A percentile compares a stretch with the other conserved stretches of the same genome.
These are phyloP conservation scores for Scedosporium minutisporum DNA, from an alignment of 2,329 filamentous ascomycete species.

Conservation along the genomic window DNA sequence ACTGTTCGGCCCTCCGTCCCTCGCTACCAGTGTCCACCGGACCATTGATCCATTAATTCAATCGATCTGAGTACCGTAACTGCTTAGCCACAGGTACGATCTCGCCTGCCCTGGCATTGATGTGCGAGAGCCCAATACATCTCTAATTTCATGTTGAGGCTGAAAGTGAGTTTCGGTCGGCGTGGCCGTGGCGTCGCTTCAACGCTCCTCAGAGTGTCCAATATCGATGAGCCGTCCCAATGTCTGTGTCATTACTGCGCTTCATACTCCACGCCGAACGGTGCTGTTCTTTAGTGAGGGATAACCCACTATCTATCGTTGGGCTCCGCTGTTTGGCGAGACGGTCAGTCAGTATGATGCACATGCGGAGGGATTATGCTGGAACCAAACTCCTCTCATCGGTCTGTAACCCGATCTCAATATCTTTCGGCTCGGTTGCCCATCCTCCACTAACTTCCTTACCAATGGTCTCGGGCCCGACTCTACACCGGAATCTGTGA, in stretches of 20 bases:
- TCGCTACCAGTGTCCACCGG: not conserved
- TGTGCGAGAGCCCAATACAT: not conserved
- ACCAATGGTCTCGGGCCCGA: not conserved
- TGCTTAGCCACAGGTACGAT: not conserved
- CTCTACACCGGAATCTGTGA: not conserved
- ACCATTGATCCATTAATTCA: not conserved
- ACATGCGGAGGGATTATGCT: not conserved
- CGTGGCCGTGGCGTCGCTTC: too few relatives aligned
- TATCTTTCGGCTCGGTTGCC: too few relatives aligned
- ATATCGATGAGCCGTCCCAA: too few relatives aligned
- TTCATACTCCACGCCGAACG: too few relatives aligned
- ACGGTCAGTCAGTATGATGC: not conserved
- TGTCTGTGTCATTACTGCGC: too few relatives aligned
- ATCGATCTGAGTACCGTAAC: not conserved
- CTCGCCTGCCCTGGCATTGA: not conserved
- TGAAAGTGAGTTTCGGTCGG: not conserved
- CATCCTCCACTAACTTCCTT: too few relatives aligned
- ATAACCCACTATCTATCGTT: not conserved
- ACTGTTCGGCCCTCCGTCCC: not conserved
- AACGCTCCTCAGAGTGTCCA: too few relatives aligned
- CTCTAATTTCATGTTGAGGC: not conserved
- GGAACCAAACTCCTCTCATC: not conserved
- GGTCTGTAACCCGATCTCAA: too few relatives aligned
- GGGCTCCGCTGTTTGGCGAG: not conserved
- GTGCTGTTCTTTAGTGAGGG: not conserved